phyloP scores from a whole-genome alignment of 2,329 filamentous ascomycete genomes.

The Beauveria medogensis region DNA sequence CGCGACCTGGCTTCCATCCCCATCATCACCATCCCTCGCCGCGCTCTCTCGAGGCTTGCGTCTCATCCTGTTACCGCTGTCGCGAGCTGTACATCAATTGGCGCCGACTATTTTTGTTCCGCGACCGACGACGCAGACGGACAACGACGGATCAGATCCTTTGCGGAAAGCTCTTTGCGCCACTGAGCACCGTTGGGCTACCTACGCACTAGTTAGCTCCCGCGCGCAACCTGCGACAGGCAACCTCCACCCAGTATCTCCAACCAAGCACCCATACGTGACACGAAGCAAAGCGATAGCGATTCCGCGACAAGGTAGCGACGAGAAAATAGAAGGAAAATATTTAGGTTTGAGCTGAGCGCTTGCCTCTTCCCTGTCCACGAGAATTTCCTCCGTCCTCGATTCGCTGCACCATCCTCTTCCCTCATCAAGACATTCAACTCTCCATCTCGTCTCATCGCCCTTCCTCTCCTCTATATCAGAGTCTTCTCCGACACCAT shows the following conservation, averaged over 20 bases:
- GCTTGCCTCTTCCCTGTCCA: constrained; percentile 31
- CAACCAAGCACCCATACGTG: not conserved
- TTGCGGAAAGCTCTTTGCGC: not conserved
- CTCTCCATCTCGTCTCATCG: constrained; percentile 26
- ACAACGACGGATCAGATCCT: not conserved
- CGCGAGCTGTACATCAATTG: not conserved
- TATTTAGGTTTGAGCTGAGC: constrained; percentile 29
- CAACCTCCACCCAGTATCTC: not conserved
- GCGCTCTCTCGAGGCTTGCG: not conserved
- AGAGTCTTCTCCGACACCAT: not conserved
- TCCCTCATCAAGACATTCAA: constrained; percentile 23
- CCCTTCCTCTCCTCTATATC: constrained; percentile 17
- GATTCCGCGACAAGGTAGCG: not conserved
- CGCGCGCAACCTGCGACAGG: not conserved
- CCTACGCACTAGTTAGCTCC: not conserved
- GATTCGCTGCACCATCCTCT: constrained; percentile 27
- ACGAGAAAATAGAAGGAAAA: not conserved
- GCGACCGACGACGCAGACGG: constrained; percentile 1
- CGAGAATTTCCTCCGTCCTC: constrained; percentile 27
- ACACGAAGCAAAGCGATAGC: constrained; percentile 12
- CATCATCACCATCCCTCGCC: constrained; percentile 5
- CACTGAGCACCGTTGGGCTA: not conserved
- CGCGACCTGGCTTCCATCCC: constrained; percentile 1
- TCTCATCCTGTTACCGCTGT: not conserved
- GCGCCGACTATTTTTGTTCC: not conserved